These are phyloP conservation scores for Cladosporium sp. DNA, from an alignment of 2,329 filamentous ascomycete genomes.

Conservation along the genomic window DNA sequence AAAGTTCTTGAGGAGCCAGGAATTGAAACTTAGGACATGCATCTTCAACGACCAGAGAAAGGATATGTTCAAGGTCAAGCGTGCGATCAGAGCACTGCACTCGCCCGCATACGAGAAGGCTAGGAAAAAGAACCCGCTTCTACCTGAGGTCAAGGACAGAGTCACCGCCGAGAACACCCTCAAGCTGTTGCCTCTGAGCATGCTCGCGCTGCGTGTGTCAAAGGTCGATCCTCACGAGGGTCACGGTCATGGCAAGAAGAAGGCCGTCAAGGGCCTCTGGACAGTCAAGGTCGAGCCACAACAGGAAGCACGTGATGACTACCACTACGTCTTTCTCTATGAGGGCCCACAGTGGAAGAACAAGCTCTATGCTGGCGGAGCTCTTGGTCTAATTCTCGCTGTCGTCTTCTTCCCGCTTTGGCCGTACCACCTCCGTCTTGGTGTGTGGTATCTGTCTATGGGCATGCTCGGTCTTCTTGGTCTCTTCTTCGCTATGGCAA, in stretches of 20 bases:
- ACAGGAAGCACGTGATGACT: conserved; percentile 78
- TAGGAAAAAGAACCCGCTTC: conserved; percentile 78
- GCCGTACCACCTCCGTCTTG: conserved; percentile 84
- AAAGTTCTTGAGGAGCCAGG: conserved; percentile 76
- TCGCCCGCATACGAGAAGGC: conserved; percentile 88
- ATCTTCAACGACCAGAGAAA: conserved; percentile 95
- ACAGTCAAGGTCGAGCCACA: conserved; percentile 93
- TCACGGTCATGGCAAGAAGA: conserved; percentile 68
- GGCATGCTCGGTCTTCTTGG: conserved; percentile 84
- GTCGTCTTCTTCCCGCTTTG: conserved; percentile 94
- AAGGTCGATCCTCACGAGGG: conserved; percentile 77
- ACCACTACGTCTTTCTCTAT: conserved; percentile 96
- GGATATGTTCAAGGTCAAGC: conserved; percentile 98
- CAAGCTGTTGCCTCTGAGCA: conserved; percentile 89
- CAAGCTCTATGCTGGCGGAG: conserved; percentile 83
- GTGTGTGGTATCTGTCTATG: conserved; percentile 97
- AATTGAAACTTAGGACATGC: conserved; percentile 83
- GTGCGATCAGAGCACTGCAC: conserved; percentile 83
- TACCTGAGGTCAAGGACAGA: conserved; percentile 84
- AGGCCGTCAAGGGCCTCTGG: conserved; percentile 94
- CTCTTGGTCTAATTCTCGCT: conserved; percentile 77
- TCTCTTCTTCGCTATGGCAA: conserved; percentile 95
- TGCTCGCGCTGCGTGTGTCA: conserved; percentile 83
- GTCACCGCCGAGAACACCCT: conserved; percentile 88
- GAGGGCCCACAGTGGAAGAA: conserved; percentile 92